Evolutionary conservation across 495 filamentous ascomycete species (phyloP), one percentile per base, ranked within the genome.

Genomic region (Aspergillus incahuasiensis): DNA sequence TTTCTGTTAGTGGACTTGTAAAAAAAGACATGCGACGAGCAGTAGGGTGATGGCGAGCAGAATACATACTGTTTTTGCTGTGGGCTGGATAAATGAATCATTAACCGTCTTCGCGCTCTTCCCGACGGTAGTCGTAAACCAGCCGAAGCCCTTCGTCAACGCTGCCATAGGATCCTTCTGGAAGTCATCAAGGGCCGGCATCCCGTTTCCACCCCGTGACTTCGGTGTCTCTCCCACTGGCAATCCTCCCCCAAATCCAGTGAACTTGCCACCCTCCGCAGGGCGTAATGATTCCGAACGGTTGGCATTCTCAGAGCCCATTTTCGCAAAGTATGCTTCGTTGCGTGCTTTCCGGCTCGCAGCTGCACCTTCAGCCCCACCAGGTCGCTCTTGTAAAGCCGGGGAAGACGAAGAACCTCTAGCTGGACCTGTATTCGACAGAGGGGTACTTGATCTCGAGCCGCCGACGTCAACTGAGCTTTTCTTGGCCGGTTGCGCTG

Each of bases 81-180:
- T 92, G 16, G 94, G 94, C 72, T 92, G 89, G 35, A 98, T 86
- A 73, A 87, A 96, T 24, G 84, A 80, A 59, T 96, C 85, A 67
- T 97, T 92, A 25, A 96, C 82, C 1, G 81, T 89, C 78, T 95
- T 94, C 13, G 91, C 94, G 54, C 86, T 83, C 77, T 91, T 92
- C 15, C 84, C 86, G 13, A 97, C 91, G 30, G 89, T 87, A 12
- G 79, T 84, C 16, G 89, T 81, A 60, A 98, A 92, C 88, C 95
- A 97, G 1, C 95, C 92, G 62, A 97, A 92, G 6, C 94, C 88
- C 73, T 96, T 97, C 22, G 82, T 90, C 62, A 98, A 66, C 44
- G 92, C 90, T 0, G 82, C 91, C 54, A 97, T 79, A 2, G 95
- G 91, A 69, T 98, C 94, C 60, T 87, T 88, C 70, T 92, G 89